Evolutionary conservation across 169 alveolate genomes (phyloP).

Genomic region (Miamiensis avidus): DNA sequence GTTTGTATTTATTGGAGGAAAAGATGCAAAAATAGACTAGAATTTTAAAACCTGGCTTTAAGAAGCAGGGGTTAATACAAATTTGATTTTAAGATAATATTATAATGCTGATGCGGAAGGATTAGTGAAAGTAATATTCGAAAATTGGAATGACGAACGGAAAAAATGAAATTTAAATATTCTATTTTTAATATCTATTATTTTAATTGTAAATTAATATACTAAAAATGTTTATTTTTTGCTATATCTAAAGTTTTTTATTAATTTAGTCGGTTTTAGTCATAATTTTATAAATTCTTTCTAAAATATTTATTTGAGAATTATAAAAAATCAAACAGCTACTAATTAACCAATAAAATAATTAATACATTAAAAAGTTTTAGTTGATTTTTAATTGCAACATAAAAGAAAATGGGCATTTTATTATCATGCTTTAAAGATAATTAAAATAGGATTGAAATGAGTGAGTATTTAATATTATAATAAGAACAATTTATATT

Average conservation of each 20-base stretch:
- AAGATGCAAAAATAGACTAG: too few relatives aligned
- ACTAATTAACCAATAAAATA: too few relatives aligned
- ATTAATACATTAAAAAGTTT: too few relatives aligned
- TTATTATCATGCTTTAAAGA: neutral
- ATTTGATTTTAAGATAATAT: neutral
- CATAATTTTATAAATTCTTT: too few relatives aligned
- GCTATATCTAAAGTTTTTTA: too few relatives aligned
- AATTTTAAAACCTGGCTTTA: neutral
- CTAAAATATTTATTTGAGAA: too few relatives aligned
- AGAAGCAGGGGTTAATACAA: neutral
- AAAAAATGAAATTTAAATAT: neutral
- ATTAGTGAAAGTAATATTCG: conserved; percentile 6
- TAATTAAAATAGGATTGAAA: neutral
- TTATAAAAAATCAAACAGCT: too few relatives aligned
- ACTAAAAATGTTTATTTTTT: too few relatives aligned
- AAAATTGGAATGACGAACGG: conserved; percentile 29
- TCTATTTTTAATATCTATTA: neutral
- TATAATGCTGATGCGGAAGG: neutral
- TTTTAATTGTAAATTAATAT: neutral
- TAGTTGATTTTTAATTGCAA: too few relatives aligned
- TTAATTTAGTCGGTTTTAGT: too few relatives aligned
- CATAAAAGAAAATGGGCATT: neutral
- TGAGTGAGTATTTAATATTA: neutral
- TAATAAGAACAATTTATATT: too few relatives aligned
- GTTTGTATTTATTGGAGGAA: neutral